phyloP scores from a whole-genome alignment of 768 basidiomycete genomes.

The Dendrothele bispora region DNA sequence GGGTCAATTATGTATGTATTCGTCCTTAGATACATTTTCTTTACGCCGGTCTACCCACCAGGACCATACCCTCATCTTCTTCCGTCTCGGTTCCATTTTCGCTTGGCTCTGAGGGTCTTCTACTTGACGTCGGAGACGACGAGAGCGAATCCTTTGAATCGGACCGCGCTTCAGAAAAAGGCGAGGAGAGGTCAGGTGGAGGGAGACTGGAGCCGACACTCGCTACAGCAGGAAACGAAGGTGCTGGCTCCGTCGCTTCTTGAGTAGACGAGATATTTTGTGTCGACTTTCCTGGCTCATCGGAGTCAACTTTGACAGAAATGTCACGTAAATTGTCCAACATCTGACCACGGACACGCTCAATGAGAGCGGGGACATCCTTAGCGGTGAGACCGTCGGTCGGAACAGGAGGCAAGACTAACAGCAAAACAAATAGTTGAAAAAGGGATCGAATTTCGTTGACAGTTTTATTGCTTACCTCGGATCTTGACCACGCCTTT shows the following conservation, averaged over 20 bases:
- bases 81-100: slow-evolving; percentile 75
- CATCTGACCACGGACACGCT: slow-evolving; percentile 78
- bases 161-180: slow-evolving; percentile 10
- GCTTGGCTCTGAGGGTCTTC: slow-evolving; percentile 45
- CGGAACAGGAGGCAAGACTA: slow-evolving; percentile 89
- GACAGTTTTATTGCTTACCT: slow-evolving; percentile 49
- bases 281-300: slow-evolving; percentile 8
- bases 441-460: background rate
- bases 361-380: slow-evolving; percentile 69
- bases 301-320: slow-evolving; percentile 45
- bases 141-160: slow-evolving; percentile 31
- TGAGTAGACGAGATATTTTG: background rate
- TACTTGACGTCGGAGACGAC: slow-evolving; percentile 31
- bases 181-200: background rate
- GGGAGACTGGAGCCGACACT: background rate
- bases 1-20: too few species aligned
- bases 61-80: slow-evolving; percentile 81
- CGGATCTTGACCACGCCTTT: slow-evolving; percentile 76
- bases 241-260: background rate
- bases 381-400: slow-evolving; percentile 69
- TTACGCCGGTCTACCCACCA: slow-evolving; percentile 62
- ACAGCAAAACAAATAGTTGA: slow-evolving; percentile 4
- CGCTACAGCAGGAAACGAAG: background rate
- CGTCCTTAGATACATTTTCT: too few species aligned
- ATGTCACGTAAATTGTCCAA: slow-evolving; percentile 74